Evolutionary conservation across 441 rosid species (phyloP).

Genomic region (Daphne laureola): DNA sequence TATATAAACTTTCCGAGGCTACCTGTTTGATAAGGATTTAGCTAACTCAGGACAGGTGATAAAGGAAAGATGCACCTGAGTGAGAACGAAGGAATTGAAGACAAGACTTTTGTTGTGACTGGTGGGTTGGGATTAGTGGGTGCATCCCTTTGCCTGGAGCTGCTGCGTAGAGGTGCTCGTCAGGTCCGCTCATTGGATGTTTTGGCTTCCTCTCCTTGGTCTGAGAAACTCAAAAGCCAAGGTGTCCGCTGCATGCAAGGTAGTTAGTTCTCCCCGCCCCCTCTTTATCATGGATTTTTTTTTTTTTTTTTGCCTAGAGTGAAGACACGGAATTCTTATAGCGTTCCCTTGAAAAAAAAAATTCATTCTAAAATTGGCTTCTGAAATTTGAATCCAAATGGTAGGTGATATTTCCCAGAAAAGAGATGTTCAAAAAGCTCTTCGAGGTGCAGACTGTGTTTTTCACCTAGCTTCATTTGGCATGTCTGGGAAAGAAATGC

Average conservation of each 20-base stretch:
- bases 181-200: constrained; percentile 75
- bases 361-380: too few species aligned
- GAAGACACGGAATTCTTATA: too few species aligned
- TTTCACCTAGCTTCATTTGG: constrained; percentile 92
- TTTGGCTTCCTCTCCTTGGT: constrained; percentile 56
- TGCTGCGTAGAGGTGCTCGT: constrained; percentile 78
- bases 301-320: not conserved
- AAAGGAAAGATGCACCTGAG: constrained; percentile 42
- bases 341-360: too few species aligned
- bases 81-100: constrained; percentile 68
- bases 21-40: too few species aligned
- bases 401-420: constrained; percentile 55
- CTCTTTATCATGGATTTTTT: too few species aligned
- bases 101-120: constrained; percentile 54
- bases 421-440: constrained; percentile 56
- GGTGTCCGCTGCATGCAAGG: constrained; percentile 64
- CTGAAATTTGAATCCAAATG: not conserved
- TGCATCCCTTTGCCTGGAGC: constrained; percentile 67
- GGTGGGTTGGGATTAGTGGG: constrained; percentile 83
- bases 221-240: constrained; percentile 28
- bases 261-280: constrained; percentile 13
- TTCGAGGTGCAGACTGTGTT: constrained; percentile 68
- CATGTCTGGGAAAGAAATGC: constrained; percentile 93
- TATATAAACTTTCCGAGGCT: too few species aligned
- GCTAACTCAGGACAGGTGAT: not conserved